A percentile compares a stretch with the other conserved stretches of the same genome.
phyloP scores from a whole-genome alignment of 768 basidiomycete genomes.

The Heimioporus sp. region DNA sequence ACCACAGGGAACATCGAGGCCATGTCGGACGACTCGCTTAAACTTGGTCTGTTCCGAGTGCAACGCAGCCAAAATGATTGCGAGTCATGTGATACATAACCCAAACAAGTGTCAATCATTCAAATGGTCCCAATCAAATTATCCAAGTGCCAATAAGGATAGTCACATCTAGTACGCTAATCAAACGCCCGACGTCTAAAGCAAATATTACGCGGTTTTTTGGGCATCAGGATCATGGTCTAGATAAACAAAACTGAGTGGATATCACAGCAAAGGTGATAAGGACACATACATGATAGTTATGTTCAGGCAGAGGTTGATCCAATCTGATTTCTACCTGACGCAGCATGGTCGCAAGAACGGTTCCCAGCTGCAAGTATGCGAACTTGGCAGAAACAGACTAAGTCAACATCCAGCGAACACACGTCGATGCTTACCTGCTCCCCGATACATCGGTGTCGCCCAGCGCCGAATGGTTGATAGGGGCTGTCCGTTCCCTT shows the following conservation, averaged over 20 bases:
- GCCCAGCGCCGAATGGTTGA: slow-evolving; percentile 96
- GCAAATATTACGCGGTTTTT: slow-evolving; percentile 58
- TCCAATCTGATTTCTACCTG: slow-evolving; percentile 70
- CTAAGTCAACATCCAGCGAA: slow-evolving; percentile 4
- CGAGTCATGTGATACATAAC: slow-evolving; percentile 11
- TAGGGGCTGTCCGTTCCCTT: slow-evolving; percentile 97
- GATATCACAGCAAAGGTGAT: background rate
- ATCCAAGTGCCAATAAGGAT: background rate
- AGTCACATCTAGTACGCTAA: slow-evolving; percentile 25
- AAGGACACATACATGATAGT: slow-evolving; percentile 75
- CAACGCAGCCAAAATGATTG: background rate
- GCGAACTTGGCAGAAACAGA: slow-evolving; percentile 61
- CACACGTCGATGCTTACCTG: slow-evolving; percentile 44
- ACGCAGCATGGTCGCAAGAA: slow-evolving; percentile 78
- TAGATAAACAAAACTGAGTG: slow-evolving; percentile 30
- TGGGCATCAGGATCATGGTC: slow-evolving; percentile 95
- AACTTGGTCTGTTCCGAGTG: background rate
- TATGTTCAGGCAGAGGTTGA: slow-evolving; percentile 65
- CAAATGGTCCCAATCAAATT: background rate
- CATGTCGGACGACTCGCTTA: slow-evolving; percentile 41
- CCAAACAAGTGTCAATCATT: background rate
- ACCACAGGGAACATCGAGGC: slow-evolving; percentile 68
- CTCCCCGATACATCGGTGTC: slow-evolving; percentile 94
- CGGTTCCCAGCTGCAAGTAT: slow-evolving; percentile 86
- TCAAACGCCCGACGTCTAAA: slow-evolving; percentile 66